Evolutionary conservation across 441 rosid species (phyloP), one percentile per base, ranked within the genome.

Genomic region (Populus hybrid): DNA sequence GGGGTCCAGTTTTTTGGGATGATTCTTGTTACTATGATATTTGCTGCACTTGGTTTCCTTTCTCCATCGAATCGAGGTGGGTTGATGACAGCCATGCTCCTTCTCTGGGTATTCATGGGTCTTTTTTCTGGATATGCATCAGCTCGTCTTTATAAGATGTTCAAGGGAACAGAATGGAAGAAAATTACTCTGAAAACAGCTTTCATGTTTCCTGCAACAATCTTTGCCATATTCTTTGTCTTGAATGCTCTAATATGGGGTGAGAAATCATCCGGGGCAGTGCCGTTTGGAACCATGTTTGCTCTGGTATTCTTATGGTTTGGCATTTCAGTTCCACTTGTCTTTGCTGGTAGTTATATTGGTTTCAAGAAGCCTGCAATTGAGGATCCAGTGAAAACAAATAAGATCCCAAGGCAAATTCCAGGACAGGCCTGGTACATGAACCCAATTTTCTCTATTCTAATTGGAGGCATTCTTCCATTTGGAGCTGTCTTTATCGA

Each of bases 31-130:
- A 92, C 93, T 72, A 88, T 95, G 97, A 90, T 92, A 81, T 95
- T 93, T 69, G 98, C 98, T 1, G 91, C 88, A 71, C 90, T 95
- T 0, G 99, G 99, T 21, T 91, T 95, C 76, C 92, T 95, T 20
- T 95, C 99, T 14, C 98, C 99, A 38, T 93, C 99, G 21, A 95
- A 95, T 84, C 84, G 98, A 59, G 99, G 97, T 21, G 95, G 97
- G 36, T 82, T 95, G 53, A 93, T 93, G 97, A 91, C 94, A 0
- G 95, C 92, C 74, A 91, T 95, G 99, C 95, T 93, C 74, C 81
- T 93, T 42, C 89, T 95, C 57, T 95, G 97, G 96, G 97, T 92
- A 75, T 91, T 95, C 83, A 93, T 95, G 99, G 99, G 99, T 18
- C 81, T 95, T 34, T 84, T 93, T 26, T 95, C 99, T 0, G 99